Evolutionary conservation across 768 basidiomycete genomes (phyloP).

Genomic region (Pisolithus microcarpus): DNA sequence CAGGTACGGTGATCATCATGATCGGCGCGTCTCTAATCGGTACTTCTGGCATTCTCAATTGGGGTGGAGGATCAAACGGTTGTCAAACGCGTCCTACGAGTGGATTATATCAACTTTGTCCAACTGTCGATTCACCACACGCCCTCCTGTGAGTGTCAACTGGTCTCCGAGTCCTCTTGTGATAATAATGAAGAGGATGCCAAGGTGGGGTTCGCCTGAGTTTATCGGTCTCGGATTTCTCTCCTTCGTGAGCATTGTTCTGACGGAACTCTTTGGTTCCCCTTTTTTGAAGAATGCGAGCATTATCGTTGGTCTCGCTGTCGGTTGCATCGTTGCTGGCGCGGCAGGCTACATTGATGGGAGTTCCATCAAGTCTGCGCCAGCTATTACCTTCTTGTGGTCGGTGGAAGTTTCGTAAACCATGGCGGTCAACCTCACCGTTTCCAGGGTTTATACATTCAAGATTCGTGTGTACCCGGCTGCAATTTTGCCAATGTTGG

Average conservation of each 20-base stretch:
- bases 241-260: slow-evolving; percentile 66
- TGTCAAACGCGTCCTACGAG: slow-evolving; percentile 54
- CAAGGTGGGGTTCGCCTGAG: slow-evolving; percentile 72
- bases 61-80: slow-evolving; percentile 78
- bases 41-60: slow-evolving; percentile 65
- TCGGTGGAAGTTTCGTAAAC: slow-evolving; percentile 11
- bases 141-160: slow-evolving; percentile 47
- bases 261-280: slow-evolving; percentile 77
- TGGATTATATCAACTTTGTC: slow-evolving; percentile 68
- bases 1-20: slow-evolving; percentile 72
- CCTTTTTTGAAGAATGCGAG: slow-evolving; percentile 80
- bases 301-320: slow-evolving; percentile 65
- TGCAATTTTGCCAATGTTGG: slow-evolving; percentile 53
- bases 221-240: slow-evolving; percentile 87
- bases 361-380: slow-evolving; percentile 56
- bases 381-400: slow-evolving; percentile 80
- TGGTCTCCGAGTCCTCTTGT: neutral
- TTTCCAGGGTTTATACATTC: slow-evolving; percentile 61
- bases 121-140: slow-evolving; percentile 59
- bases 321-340: slow-evolving; percentile 78
- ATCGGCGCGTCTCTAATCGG: slow-evolving; percentile 77
- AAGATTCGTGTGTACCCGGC: slow-evolving; percentile 72
- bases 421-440: neutral
- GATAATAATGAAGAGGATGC: neutral
- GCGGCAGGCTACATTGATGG: slow-evolving; percentile 72